Percentiles rank a stretch among this genome's conserved stretches.
These are phyloP conservation scores for Ophiostoma quercus DNA, from an alignment of 2,329 filamentous ascomycete species.

Conservation along the genomic window DNA sequence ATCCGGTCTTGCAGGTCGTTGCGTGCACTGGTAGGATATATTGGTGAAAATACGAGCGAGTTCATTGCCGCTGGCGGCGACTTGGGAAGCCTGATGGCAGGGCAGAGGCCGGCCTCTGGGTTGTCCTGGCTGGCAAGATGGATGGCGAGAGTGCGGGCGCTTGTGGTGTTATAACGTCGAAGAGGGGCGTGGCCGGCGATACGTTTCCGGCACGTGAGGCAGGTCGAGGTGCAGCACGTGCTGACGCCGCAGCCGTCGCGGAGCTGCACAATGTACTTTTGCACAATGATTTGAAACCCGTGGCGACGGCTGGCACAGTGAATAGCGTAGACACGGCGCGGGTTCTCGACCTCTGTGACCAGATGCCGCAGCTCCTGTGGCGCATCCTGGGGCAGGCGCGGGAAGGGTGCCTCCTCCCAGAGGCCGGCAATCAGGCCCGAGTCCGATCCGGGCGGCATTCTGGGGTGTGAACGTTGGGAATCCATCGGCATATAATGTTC, in stretches of 20 bases:
- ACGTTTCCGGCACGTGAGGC: constrained; percentile 70
- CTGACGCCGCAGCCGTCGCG: constrained; percentile 69
- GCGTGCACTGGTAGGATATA: constrained; percentile 25
- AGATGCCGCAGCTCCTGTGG: constrained; percentile 52
- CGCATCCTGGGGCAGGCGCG: constrained; percentile 55
- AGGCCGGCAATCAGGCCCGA: constrained; percentile 51
- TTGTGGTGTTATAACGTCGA: constrained; percentile 73
- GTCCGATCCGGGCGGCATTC: constrained; percentile 31
- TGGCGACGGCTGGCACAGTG: constrained; percentile 57
- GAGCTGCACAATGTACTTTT: constrained; percentile 74
- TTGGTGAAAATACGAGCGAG: constrained; percentile 44
- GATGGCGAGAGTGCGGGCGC: constrained; percentile 73
- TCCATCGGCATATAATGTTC: constrained; percentile 44
- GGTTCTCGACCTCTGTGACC: constrained; percentile 56
- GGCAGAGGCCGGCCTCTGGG: constrained; percentile 64
- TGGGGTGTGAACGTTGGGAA: constrained; percentile 31
- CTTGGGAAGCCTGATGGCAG: constrained; percentile 41
- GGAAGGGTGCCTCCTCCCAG: constrained; percentile 58
- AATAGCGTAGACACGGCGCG: constrained; percentile 55
- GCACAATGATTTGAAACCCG: constrained; percentile 61
- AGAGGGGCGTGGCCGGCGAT: constrained; percentile 62
- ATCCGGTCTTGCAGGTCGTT: neutral
- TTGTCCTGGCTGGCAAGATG: constrained; percentile 77
- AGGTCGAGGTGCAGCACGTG: constrained; percentile 68
- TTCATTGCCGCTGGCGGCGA: constrained; percentile 43